Percentiles rank a stretch among this genome's conserved stretches.
These are phyloP conservation scores for Candida ficus DNA, from an alignment of 805 yeast genomes.

Conservation along the genomic window DNA sequence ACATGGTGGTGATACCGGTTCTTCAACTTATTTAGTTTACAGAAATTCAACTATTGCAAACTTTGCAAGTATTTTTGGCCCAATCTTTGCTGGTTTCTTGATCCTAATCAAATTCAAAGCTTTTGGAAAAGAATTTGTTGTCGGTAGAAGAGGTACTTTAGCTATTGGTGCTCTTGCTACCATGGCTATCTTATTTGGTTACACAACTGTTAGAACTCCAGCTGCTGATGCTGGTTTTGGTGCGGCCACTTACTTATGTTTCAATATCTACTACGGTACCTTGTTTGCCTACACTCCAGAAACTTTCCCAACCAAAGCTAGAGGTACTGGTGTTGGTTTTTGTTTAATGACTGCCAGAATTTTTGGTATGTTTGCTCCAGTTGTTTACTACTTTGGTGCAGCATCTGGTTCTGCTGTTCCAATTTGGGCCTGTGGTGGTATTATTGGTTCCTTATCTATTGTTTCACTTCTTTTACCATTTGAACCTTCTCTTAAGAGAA, in stretches of 20 bases:
- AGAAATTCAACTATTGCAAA: constrained; percentile 44
- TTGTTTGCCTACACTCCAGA: constrained; percentile 67
- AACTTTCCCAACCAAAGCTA: constrained; percentile 45
- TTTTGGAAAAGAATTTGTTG: constrained; percentile 10
- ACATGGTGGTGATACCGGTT: constrained; percentile 42
- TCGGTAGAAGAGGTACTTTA: constrained; percentile 58
- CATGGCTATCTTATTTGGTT: constrained; percentile 56
- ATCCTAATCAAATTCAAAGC: constrained; percentile 15
- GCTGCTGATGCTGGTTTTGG: constrained; percentile 46
- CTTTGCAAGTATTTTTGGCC: constrained; percentile 43
- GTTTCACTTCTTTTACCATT: constrained; percentile 43
- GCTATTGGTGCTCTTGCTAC: constrained; percentile 45
- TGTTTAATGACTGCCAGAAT: constrained; percentile 51
- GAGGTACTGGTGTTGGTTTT: constrained; percentile 59
- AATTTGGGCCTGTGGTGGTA: constrained; percentile 55
- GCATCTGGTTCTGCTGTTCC: constrained; percentile 49
- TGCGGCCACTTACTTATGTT: constrained; percentile 42
- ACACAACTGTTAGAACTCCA: constrained; percentile 54
- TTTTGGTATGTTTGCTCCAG: constrained; percentile 54
- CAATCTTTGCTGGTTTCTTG: constrained; percentile 41
- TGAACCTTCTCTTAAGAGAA: constrained; percentile 39
- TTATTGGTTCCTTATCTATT: constrained; percentile 44
- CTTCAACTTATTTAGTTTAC: constrained; percentile 37
- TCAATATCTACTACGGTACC: constrained; percentile 50
- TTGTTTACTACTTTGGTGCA: constrained; percentile 44